phyloP scores from a whole-genome alignment of 495 filamentous ascomycete genomes.

The Penicillium flavigenum region DNA sequence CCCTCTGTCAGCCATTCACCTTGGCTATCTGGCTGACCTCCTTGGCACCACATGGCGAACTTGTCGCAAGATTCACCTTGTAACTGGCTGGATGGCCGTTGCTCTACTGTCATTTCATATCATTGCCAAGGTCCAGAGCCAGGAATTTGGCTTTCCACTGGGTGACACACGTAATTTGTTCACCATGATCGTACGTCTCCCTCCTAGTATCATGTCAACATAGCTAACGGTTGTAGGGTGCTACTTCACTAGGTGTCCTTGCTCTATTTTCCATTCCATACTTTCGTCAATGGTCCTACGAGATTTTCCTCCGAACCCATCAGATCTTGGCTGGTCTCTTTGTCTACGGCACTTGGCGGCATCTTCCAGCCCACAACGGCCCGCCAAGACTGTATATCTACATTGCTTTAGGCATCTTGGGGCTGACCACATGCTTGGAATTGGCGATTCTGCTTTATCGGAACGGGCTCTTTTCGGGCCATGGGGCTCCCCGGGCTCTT shows the following conservation, averaged over 20 bases:
- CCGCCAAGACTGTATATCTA: constrained; percentile 29
- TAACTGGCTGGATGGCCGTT: too few relatives aligned
- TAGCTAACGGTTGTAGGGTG: constrained; percentile 14
- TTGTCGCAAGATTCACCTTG: constrained; percentile 27
- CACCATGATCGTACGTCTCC: constrained; percentile 18
- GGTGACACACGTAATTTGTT: constrained; percentile 17
- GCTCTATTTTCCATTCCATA: constrained; percentile 23
- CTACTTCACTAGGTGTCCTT: constrained; percentile 17
- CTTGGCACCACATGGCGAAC: constrained; percentile 21
- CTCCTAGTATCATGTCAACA: not conserved
- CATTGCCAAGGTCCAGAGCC: constrained; percentile 7
- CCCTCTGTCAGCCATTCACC: constrained; percentile 23
- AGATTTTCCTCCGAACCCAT: constrained; percentile 37
- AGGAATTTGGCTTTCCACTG: constrained; percentile 16
- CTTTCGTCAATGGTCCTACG: constrained; percentile 28
- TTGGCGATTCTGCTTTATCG: constrained; percentile 21
- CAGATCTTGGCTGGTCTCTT: constrained; percentile 27
- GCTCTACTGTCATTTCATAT: constrained; percentile 23
- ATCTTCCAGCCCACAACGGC: constrained; percentile 17
- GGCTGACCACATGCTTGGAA: constrained; percentile 22
- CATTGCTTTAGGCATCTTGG: constrained; percentile 26
- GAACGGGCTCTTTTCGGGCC: constrained; percentile 30
- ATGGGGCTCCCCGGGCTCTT: constrained; percentile 19
- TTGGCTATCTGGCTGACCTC: constrained; percentile 29
- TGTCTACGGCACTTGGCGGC: constrained; percentile 29